Percentiles rank a stretch among this genome's conserved stretches.
These are phyloP conservation scores for Xylaria sp. DNA, from an alignment of 2,329 filamentous ascomycete genomes.

Conservation along the genomic window DNA sequence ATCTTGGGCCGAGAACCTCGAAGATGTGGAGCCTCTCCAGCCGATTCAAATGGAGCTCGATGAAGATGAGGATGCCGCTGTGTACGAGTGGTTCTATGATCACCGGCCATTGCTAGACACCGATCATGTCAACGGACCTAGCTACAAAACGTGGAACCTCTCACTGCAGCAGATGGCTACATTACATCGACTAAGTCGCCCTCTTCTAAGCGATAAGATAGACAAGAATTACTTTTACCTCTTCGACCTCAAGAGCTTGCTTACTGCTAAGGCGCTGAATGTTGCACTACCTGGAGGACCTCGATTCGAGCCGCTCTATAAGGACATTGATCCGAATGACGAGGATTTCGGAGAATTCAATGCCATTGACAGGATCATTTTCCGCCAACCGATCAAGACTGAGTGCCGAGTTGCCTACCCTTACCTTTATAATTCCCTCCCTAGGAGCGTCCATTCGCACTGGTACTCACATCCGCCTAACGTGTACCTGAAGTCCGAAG, in stretches of 20 bases:
- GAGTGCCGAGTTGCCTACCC: slow-evolving; percentile 96
- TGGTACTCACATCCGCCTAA: slow-evolving; percentile 96
- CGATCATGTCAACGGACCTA: slow-evolving; percentile 92
- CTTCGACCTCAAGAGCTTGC: slow-evolving; percentile 93
- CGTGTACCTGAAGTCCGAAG: slow-evolving; percentile 89
- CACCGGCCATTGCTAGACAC: slow-evolving; percentile 91
- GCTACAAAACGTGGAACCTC: slow-evolving; percentile 96
- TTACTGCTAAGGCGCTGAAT: slow-evolving; percentile 96
- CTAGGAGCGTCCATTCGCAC: slow-evolving; percentile 89
- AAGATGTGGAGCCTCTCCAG: slow-evolving; percentile 96
- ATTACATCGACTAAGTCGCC: slow-evolving; percentile 89
- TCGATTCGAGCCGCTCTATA: slow-evolving; percentile 96
- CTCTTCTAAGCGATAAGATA: slow-evolving; percentile 88
- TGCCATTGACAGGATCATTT: slow-evolving; percentile 98
- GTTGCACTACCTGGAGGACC: slow-evolving; percentile 98
- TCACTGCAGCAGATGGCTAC: slow-evolving; percentile 95
- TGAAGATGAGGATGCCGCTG: slow-evolving; percentile 88
- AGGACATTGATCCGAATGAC: slow-evolving; percentile 98
- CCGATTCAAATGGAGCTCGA: slow-evolving; percentile 99
- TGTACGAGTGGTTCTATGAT: slow-evolving; percentile 98
- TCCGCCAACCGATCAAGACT: slow-evolving; percentile 92
- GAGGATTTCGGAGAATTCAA: slow-evolving; percentile 99
- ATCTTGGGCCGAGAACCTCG: slow-evolving; percentile 98
- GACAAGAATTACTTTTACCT: slow-evolving; percentile 99
- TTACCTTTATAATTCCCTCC: slow-evolving; percentile 95